Percentiles rank a stretch among this genome's conserved stretches.
Evolutionary conservation across 257 asterid genomes (phyloP).

Genomic region (Capsicum baccatum): DNA sequence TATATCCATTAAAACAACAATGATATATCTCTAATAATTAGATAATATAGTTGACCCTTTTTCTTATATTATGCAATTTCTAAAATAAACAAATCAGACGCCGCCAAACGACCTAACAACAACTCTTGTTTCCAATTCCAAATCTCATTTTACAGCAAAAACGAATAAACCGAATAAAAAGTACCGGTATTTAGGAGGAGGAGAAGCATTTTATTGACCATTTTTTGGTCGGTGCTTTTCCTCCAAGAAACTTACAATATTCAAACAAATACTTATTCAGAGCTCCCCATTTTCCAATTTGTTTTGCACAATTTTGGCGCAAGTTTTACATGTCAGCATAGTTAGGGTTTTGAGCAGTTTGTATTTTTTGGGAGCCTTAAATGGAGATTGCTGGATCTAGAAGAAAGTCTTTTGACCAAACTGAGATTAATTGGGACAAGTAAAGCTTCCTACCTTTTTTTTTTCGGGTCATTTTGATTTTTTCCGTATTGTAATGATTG

Average conservation of each 20-base stretch:
- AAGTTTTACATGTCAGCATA: conserved; percentile 11
- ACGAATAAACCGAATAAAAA: neutral
- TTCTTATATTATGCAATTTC: too few species aligned
- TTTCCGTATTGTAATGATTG: neutral
- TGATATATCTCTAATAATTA: too few species aligned
- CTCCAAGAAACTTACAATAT: neutral
- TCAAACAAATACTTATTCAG: neutral
- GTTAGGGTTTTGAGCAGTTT: conserved; percentile 35
- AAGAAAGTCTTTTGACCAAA: conserved; percentile 52
- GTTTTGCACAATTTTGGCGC: neutral
- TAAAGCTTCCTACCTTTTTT: conserved; percentile 39
- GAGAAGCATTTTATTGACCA: conserved; percentile 18
- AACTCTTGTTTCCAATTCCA: neutral
- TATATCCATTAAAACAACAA: too few species aligned
- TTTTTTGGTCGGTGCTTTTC: conserved; percentile 28
- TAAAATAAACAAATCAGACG: neutral
- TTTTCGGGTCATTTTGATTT: neutral
- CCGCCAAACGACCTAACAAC: neutral
- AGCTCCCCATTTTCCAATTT: neutral
- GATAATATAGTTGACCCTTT: too few species aligned
- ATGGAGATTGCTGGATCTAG: conserved; percentile 60
- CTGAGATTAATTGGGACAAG: conserved; percentile 92
- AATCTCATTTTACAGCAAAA: conserved; percentile 1
- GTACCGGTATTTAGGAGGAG: neutral
- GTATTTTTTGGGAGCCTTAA: neutral